Evolutionary conservation across 805 yeast species (phyloP).

Genomic region (Kuraishia borneana): DNA sequence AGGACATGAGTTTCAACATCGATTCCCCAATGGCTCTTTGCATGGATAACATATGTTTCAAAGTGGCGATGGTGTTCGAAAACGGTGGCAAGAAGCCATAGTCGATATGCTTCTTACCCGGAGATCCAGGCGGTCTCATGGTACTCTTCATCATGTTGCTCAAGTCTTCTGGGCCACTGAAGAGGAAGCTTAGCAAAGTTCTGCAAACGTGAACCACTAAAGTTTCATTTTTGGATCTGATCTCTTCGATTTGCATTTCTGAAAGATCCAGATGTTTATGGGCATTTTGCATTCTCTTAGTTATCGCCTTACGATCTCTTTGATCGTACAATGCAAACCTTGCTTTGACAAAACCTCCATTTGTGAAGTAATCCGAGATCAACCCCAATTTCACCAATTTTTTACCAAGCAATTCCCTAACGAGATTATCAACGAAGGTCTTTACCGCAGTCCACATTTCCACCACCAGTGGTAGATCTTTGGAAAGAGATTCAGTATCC

Average conservation of each 20-base stretch:
- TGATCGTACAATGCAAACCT: constrained; percentile 5
- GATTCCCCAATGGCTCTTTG: constrained; percentile 29
- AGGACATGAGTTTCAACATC: constrained; percentile 22
- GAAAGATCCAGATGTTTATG: constrained; percentile 28
- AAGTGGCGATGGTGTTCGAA: constrained; percentile 50
- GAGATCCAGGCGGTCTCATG: neutral
- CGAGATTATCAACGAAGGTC: constrained; percentile 23
- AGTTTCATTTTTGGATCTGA: constrained; percentile 19
- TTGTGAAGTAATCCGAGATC: constrained; percentile 41
- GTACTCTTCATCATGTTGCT: constrained; percentile 16
- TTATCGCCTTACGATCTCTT: constrained; percentile 9
- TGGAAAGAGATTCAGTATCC: constrained; percentile 2
- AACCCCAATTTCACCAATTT: constrained; percentile 42
- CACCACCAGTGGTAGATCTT: constrained; percentile 41
- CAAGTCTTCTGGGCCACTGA: constrained; percentile 25
- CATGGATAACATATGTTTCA: constrained; percentile 37
- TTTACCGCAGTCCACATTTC: constrained; percentile 49
- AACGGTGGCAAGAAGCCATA: constrained; percentile 55
- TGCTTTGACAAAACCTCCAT: constrained; percentile 28
- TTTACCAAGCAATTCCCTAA: constrained; percentile 19
- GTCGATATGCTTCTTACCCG: constrained; percentile 6
- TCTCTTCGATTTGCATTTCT: constrained; percentile 27
- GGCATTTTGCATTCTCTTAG: constrained; percentile 18
- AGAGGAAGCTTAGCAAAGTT: constrained; percentile 15
- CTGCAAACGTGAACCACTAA: constrained; percentile 16